Evolutionary conservation across 768 basidiomycete species (phyloP).

Genomic region (Suillus alpinus): DNA sequence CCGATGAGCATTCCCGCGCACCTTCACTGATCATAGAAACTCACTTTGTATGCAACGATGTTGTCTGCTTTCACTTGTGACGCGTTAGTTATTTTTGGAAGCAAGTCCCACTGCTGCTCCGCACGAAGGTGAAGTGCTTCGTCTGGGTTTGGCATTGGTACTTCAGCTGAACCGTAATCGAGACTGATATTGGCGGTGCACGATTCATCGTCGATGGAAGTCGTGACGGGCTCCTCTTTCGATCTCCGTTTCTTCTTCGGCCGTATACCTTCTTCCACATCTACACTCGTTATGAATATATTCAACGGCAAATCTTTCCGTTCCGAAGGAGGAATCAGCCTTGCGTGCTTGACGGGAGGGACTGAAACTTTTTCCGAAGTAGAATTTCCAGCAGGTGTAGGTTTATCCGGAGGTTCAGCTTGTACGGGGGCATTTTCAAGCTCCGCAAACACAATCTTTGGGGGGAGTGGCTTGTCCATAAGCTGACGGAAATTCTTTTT

Average conservation of each 20-base stretch:
- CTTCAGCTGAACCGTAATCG: conserved; percentile 13
- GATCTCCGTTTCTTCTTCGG: conserved; percentile 31
- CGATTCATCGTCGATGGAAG: conserved; percentile 8
- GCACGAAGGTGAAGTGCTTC: conserved; percentile 12
- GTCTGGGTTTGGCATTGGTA: neutral
- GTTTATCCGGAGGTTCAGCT: conserved; percentile 4
- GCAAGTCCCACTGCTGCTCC: conserved; percentile 15
- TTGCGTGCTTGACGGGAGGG: conserved; percentile 21
- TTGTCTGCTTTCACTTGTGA: conserved; percentile 28
- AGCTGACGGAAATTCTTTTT: conserved; percentile 61
- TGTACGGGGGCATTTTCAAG: conserved; percentile 6
- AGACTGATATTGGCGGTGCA: conserved; percentile 9
- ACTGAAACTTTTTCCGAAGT: neutral
- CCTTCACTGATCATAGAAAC: conserved; percentile 7
- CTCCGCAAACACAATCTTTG: conserved; percentile 54
- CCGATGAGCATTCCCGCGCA: neutral
- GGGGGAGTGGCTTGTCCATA: conserved; percentile 38
- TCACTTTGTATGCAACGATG: conserved; percentile 51
- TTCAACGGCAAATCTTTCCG: conserved; percentile 54
- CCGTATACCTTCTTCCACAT: conserved; percentile 52
- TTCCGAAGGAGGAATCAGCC: conserved; percentile 64
- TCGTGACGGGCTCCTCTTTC: conserved; percentile 16
- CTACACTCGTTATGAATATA: conserved; percentile 69
- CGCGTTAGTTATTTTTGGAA: conserved; percentile 21
- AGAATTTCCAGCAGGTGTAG: conserved; percentile 9